Base-by-base conservation (phyloP, 805 yeast genomes). In the Barnettozyma wickerhamii region DNA sequence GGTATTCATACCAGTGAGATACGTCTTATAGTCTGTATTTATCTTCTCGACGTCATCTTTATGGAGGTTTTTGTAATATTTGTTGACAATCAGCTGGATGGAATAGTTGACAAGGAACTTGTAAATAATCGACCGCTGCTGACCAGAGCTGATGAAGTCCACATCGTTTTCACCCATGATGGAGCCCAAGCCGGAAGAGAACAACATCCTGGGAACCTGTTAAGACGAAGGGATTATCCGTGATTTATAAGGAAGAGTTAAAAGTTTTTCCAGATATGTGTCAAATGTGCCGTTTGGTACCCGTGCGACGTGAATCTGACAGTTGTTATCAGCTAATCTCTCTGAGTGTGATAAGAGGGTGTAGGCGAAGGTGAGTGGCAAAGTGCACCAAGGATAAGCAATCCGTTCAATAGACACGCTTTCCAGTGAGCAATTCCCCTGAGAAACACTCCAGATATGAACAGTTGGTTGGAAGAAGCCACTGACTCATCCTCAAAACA, bases 31-130 rank as follows among this genome's bases (percentile, higher is more conserved):
- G 14, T 37, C 34, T 9, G 19, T 5, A 23, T 30, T 37, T 7
- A 37, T 37, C n/a, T 3, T n/a, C 15, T 18, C 17, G 3, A 29
- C 15, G 13, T 40, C 39, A 13, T 23, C 10, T 10, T 5, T 27
- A 14, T 35, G 26, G 6, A 42, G 24, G 27, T 32, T n/a, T n/a
- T 10, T 18, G 13, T 28, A 19, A 26, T 44, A 37, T 28, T 44
- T 41, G 10, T 35, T 27, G 2, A 40, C 12, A 3, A 44, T 24
- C 6, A 40, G 15, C 14, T 37, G 37, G 6, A 40, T 17, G 5
- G 41, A 37, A 28, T 44, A 26, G 15, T 44, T 33, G 5, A 44
- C 32, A 1, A 44, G 13, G 31, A 30, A 44, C 21, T 30, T 44
- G 20, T 31, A 31, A 10, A 44, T 19, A 4, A 41, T 14, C 2